Conservation (phyloP, 208 protist genomes). For the Trichomonas vaginalis region DNA sequence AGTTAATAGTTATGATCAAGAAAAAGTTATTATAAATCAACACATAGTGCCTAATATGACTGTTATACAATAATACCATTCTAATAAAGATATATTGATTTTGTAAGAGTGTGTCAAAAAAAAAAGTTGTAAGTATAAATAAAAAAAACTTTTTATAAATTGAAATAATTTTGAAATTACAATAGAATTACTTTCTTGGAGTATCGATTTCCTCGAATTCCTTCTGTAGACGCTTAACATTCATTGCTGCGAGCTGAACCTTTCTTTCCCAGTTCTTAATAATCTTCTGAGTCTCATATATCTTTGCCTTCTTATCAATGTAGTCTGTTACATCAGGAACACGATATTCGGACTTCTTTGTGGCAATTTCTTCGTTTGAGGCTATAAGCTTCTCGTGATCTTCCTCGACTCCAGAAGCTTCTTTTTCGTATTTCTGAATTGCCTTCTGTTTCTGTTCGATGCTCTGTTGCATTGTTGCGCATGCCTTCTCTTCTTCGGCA, state of each 20-base stretch:
- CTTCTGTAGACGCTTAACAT: background rate
- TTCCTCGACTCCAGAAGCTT: background rate
- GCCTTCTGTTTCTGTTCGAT: slow-evolving; percentile 12
- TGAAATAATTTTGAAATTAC: too few species aligned
- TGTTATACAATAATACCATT: too few species aligned
- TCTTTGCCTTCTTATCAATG: background rate
- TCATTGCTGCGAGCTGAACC: background rate
- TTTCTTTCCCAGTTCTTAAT: slow-evolving; percentile 6
- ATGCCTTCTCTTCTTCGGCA: background rate
- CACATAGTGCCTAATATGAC: too few species aligned
- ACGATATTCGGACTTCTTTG: slow-evolving; percentile 10
- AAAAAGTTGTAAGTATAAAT: too few species aligned
- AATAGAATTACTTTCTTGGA: background rate
- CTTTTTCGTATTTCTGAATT: background rate
- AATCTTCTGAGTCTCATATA: background rate
- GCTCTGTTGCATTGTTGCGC: background rate
- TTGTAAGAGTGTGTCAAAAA: too few species aligned
- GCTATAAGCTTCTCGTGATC: background rate
- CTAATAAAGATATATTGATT: too few species aligned
- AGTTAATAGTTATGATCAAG: too few species aligned
- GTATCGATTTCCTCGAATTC: background rate
- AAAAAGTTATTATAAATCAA: too few species aligned
- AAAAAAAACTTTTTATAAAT: too few species aligned
- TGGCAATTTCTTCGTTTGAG: background rate
- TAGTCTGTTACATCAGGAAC: background rate